Percentiles rank a stretch among this genome's conserved stretches.
phyloP scores from a whole-genome alignment of 192 early-diverging fungal species.

The Phlyctochytrium planicorne region DNA sequence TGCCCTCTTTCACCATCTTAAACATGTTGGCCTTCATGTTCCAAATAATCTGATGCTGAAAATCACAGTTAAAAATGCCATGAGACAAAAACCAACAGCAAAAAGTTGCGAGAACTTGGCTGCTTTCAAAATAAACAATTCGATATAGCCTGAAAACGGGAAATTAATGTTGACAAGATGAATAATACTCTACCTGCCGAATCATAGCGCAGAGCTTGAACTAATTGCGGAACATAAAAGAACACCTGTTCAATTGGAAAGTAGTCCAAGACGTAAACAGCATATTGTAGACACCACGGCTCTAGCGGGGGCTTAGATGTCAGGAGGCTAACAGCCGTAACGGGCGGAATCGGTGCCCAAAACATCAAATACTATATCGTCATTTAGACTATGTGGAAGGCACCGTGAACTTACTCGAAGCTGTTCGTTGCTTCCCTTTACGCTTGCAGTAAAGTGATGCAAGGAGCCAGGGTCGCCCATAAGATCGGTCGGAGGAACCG shows the following conservation, averaged over 20 bases:
- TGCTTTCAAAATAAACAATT: slow-evolving; percentile 90
- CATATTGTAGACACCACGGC: slow-evolving; percentile 94
- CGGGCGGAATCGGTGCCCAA: slow-evolving; percentile 88
- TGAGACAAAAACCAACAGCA: slow-evolving; percentile 46
- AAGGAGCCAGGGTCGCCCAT: not conserved
- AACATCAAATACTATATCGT: slow-evolving; percentile 62
- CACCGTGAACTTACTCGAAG: not conserved
- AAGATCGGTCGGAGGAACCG: not conserved
- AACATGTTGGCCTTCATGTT: slow-evolving; percentile 99
- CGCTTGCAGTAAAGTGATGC: not conserved
- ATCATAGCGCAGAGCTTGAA: slow-evolving; percentile 92
- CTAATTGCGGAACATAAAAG: slow-evolving; percentile 98
- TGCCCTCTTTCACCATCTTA: slow-evolving; percentile 62
- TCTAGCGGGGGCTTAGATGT: slow-evolving; percentile 30
- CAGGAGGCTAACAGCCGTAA: slow-evolving; percentile 80
- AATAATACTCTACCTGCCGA: slow-evolving; percentile 41
- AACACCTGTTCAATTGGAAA: slow-evolving; percentile 94
- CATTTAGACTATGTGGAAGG: too few relatives aligned
- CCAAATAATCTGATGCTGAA: slow-evolving; percentile 96
- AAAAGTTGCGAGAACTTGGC: slow-evolving; percentile 93
- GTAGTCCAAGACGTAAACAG: slow-evolving; percentile 84
- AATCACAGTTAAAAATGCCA: not conserved
- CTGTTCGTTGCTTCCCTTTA: not conserved
- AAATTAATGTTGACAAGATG: not conserved
- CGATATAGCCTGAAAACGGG: slow-evolving; percentile 92